Evolutionary conservation across 768 basidiomycete genomes (phyloP).

Genomic region (Russula griseocarnosa): DNA sequence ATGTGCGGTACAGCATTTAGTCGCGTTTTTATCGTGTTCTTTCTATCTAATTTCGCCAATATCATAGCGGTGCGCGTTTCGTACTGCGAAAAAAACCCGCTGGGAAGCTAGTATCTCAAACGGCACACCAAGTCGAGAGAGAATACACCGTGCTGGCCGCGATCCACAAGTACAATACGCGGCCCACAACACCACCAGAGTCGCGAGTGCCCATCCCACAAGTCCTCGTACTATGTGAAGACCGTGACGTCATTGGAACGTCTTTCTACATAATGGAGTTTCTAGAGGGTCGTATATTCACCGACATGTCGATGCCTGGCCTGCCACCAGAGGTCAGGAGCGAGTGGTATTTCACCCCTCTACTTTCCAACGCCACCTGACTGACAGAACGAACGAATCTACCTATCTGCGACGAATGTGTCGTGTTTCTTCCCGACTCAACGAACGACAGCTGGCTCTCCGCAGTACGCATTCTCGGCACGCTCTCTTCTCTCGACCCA

Average conservation of each 20-base stretch:
- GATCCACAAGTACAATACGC: constrained; percentile 67
- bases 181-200: constrained; percentile 45
- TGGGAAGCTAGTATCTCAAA: constrained; percentile 79
- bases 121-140: constrained; percentile 93
- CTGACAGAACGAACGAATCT: background rate
- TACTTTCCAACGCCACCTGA: no score
- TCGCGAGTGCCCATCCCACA: constrained; percentile 77
- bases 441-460: constrained; percentile 62
- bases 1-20: constrained; percentile 52
- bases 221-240: constrained; percentile 80
- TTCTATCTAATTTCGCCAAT: constrained; percentile 1
- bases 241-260: constrained; percentile 72
- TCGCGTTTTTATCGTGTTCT: constrained; percentile 1
- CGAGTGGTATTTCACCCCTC: constrained; percentile 51
- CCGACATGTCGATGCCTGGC: constrained; percentile 73
- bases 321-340: constrained; percentile 56
- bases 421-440: background rate
- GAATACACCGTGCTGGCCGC: constrained; percentile 82
- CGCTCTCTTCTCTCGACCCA: constrained; percentile 63
- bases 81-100: constrained; percentile 93
- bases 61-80: constrained; percentile 49
- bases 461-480: constrained; percentile 64
- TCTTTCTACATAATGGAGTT: constrained; percentile 98
- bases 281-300: constrained; percentile 90
- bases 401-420: background rate